Base-by-base conservation (phyloP, 768 basidiomycete genomes). In the Trametes cinnabarina region DNA sequence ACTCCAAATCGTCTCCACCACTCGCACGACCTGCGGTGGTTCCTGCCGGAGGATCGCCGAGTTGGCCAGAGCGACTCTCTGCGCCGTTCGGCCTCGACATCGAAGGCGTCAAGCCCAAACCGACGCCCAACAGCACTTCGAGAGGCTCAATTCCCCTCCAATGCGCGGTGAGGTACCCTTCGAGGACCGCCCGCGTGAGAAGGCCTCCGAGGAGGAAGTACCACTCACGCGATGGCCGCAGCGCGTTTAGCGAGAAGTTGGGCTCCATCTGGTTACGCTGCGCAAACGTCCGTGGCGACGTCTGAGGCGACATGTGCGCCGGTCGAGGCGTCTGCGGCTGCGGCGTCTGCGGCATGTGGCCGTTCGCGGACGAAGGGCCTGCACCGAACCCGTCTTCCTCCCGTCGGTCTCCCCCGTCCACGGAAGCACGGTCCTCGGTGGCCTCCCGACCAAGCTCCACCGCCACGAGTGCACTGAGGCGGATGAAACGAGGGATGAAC, bases 81-180 rank as follows among this genome's bases (percentile, higher is more conserved):
- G 44, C 23, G 42, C 51, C 59, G n/a, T 51, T 55, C 47, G 51
- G 20, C 8, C 57, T 47, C 41, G 46, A 26, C 2, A 26, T 9
- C n/a, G 37, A 20, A 8, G 53, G 59, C 7, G 52, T 42, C 6
- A 51, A 47, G 10, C 51, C 57, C 42, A 88, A 71, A 1, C 92
- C 92, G 22, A 93, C 80, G 2, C 86, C 84, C 47, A 94, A 72
- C 54, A 94, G 71, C 58, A 87, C 83, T 65, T 90, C 86, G 10
- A 85, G 79, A 5, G 86, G 84, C 37, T 84, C 81, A 1, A 81
- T 73, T 0, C 92, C 91, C 26, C 78, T 80, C 92, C 92, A 95
- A 0, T 88, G 87, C 10, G 84, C 87, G 1, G 84, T 85, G 43
- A 94, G 77, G 67, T 94, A 94, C 0, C 92, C 92, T 66, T 95